Evolutionary conservation across 2,329 filamentous ascomycete genomes (phyloP).

Genomic region (Alternaria novae-zelandiae): DNA sequence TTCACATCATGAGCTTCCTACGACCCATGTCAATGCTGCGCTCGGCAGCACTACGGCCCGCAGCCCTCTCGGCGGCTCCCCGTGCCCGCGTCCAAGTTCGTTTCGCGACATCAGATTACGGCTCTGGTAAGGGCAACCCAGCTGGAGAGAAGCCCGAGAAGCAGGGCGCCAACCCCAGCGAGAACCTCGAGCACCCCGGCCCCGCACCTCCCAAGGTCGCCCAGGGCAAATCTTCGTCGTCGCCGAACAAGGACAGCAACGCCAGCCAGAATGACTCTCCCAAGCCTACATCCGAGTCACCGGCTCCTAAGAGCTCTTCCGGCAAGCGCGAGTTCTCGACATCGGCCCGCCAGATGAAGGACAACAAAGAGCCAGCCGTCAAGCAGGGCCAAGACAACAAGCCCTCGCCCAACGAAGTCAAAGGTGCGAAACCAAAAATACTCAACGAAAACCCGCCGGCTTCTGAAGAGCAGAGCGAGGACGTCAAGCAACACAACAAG

Average conservation of each 20-base stretch:
- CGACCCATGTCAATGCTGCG: constrained; percentile 39
- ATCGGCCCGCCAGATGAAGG: constrained; percentile 15
- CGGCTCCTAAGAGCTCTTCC: neutral
- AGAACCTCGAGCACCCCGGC: constrained; percentile 54
- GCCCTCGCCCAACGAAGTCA: constrained; percentile 23
- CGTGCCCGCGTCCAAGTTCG: constrained; percentile 40
- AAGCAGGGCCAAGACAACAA: constrained; percentile 13
- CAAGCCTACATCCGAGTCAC: constrained; percentile 9
- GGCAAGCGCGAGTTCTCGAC: constrained; percentile 21
- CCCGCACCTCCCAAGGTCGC: constrained; percentile 52
- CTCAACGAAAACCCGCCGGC: constrained; percentile 45
- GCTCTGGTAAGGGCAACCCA: constrained; percentile 51
- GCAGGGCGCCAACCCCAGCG: constrained; percentile 49
- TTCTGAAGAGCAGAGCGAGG: constrained; percentile 41
- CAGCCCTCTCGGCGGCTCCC: constrained; percentile 30
- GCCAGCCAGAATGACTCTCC: constrained; percentile 11
- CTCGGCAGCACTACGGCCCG: constrained; percentile 29
- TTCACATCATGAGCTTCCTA: constrained; percentile 39
- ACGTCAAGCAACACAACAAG: constrained; percentile 53
- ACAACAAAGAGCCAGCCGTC: constrained; percentile 24
- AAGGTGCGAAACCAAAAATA: constrained; percentile 54
- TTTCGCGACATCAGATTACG: constrained; percentile 51
- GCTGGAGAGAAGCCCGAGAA: constrained; percentile 53
- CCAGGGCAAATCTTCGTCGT: constrained; percentile 39
- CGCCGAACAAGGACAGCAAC: constrained; percentile 34